phyloP scores from a whole-genome alignment of 441 rosid genomes.

The Bocquillonia castaneifolia region DNA sequence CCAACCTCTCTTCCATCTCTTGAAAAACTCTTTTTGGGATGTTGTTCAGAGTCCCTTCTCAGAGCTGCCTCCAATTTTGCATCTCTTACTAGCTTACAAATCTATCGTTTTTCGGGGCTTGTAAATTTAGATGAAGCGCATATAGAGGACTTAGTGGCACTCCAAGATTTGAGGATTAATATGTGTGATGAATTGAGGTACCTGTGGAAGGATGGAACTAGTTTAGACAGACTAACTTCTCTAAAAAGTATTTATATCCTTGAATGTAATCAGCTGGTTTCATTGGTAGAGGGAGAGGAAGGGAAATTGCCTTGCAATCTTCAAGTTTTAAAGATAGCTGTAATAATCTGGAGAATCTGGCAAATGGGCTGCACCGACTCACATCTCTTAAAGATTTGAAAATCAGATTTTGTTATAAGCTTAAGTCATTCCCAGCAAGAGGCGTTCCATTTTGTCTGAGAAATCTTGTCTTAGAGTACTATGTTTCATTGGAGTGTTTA shows the following conservation, averaged over 20 bases:
- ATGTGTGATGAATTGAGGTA: background rate
- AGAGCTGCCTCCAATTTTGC: background rate
- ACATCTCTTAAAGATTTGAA: background rate
- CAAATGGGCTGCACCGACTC: background rate
- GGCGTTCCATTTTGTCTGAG: background rate
- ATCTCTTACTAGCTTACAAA: background rate
- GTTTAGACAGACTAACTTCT: no score
- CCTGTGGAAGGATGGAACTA: no score
- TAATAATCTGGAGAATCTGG: background rate
- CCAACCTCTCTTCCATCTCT: background rate
- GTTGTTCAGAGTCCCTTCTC: background rate
- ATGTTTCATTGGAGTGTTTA: background rate
- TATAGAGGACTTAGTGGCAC: background rate
- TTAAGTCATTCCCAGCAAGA: background rate
- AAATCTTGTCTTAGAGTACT: conserved; percentile 8
- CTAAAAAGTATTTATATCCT: no score
- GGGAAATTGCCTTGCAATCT: no score
- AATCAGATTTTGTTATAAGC: background rate
- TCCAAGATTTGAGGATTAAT: background rate
- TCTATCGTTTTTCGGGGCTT: background rate
- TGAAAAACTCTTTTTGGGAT: background rate
- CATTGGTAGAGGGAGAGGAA: no score
- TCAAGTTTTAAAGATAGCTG: background rate
- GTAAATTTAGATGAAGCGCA: background rate
- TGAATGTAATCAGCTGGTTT: no score